Base-by-base conservation (phyloP, 768 basidiomycete genomes). In the Suillus occidentalis region DNA sequence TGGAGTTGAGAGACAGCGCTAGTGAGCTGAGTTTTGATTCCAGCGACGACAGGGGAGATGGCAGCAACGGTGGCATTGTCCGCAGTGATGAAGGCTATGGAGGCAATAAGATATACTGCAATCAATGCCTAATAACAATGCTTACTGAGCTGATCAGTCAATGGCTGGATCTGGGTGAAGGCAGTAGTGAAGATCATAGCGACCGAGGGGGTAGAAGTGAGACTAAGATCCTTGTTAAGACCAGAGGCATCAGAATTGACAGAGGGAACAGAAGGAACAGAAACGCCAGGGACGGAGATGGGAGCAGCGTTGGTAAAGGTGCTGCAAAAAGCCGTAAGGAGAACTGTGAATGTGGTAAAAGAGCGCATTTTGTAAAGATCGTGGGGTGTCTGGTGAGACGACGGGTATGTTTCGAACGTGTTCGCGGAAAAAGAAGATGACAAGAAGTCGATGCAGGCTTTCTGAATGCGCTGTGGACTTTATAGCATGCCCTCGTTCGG, bases 341-440 rank as follows among this genome's bases (percentile, higher is more conserved):
- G 60, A 68, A 68, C 56, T 63, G 68, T 61, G 61, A 72, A 43
- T 59, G 66, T 65, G 67, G 60, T 66, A 67, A 78, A 77, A 62
- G 76, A 79, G 72, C 69, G 73, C 80, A 81, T 81, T 65, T 72
- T 66, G 64, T 73, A 79, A 75, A 40, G 77, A 79, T 63, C 64
- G 77, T 75, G 68, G 66, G 70, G 67, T 64, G 67, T 70, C 68
- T 64, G 61, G 47, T 58, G 52, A 64, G 69, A 74, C 71, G 73
- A 69, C 63, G 61, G 25, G 67, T 68, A 65, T 62, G 56, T 63
- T 63, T 31, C 42, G 52, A 36, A 60, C 22, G 47, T 28, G 60
- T 45, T 25, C 36, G 43, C 67, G 34, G 60, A 43, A 53, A 62
- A 9, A 61, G 70, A 60, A 65, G 64, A 66, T 36, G 65, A 72